Conservation (phyloP, 169 alveolate genomes). For the Plasmodium gaboni region DNA sequence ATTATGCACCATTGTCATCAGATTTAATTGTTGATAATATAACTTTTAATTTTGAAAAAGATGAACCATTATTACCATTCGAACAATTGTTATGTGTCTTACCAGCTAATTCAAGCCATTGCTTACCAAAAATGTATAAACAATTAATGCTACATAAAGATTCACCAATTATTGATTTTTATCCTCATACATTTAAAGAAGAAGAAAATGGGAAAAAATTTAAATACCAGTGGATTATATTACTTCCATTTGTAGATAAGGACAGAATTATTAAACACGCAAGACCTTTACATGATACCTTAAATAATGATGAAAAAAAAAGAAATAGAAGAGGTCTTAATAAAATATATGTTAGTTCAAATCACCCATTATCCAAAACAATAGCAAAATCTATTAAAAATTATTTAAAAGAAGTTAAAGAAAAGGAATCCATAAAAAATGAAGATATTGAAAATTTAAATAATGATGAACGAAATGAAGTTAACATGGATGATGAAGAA, state of each 20-base stretch:
- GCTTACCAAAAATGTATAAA: conserved; percentile 91
- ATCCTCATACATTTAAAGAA: conserved; percentile 86
- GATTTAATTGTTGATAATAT: conserved; percentile 88
- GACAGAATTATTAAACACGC: conserved; percentile 80
- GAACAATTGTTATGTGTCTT: conserved; percentile 97
- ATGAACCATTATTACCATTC: conserved; percentile 96
- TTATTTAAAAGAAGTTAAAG: conserved; percentile 59
- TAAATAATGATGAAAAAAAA: conserved; percentile 79
- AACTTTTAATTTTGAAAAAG: conserved; percentile 82
- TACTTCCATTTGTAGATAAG: conserved; percentile 91
- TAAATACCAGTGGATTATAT: conserved; percentile 91
- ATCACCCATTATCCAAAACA: conserved; percentile 42
- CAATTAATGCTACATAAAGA: conserved; percentile 82
- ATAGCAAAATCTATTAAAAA: conserved; percentile 52
- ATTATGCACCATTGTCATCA: conserved; percentile 98
- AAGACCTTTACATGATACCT: conserved; percentile 81
- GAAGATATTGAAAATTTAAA: background rate
- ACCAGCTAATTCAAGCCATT: conserved; percentile 96
- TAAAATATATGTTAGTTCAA: conserved; percentile 37
- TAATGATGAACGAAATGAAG: no score
- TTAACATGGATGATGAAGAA: background rate
- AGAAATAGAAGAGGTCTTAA: conserved; percentile 79
- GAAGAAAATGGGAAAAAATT: conserved; percentile 90
- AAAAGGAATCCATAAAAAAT: background rate
- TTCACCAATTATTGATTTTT: conserved; percentile 86